These are phyloP conservation scores for Xylariaceae sp. DNA, from an alignment of 2,329 filamentous ascomycete genomes.

Conservation along the genomic window DNA sequence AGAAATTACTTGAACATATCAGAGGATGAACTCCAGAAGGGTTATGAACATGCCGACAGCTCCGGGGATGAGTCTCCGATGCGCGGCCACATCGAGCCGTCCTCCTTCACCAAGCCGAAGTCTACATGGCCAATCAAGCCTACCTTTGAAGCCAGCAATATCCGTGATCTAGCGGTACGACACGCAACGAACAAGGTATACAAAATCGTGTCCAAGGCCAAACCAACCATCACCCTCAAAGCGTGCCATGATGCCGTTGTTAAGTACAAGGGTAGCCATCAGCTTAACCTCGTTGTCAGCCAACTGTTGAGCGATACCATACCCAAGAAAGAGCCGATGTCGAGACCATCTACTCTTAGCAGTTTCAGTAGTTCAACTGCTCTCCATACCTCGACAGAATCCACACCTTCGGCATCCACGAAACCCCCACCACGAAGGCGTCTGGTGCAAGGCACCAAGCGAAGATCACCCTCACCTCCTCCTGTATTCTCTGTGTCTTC, in stretches of 20 bases:
- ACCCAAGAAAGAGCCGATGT: neutral
- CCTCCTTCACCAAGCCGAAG: slow-evolving; percentile 24
- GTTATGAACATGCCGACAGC: slow-evolving; percentile 31
- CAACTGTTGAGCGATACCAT: slow-evolving; percentile 13
- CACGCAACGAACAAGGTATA: slow-evolving; percentile 28
- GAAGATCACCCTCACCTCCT: slow-evolving; percentile 25
- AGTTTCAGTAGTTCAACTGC: neutral
- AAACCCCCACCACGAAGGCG: slow-evolving; percentile 18
- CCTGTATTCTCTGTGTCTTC: slow-evolving; percentile 30
- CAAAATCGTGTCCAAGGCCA: slow-evolving; percentile 25
- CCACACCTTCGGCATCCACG: slow-evolving; percentile 14
- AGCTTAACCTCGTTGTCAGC: slow-evolving; percentile 25
- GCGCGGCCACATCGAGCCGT: slow-evolving; percentile 32
- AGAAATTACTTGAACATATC: slow-evolving; percentile 29
- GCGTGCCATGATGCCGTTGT: slow-evolving; percentile 29
- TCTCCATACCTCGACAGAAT: slow-evolving; percentile 4
- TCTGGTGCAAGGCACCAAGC: slow-evolving; percentile 28
- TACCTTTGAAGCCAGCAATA: slow-evolving; percentile 27
- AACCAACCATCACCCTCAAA: slow-evolving; percentile 23
- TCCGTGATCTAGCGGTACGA: slow-evolving; percentile 28
- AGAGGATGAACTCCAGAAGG: slow-evolving; percentile 31
- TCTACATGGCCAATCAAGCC: slow-evolving; percentile 11
- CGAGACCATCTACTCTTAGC: slow-evolving; percentile 2
- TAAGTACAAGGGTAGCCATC: slow-evolving; percentile 20
- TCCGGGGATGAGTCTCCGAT: slow-evolving; percentile 30